These are phyloP conservation scores for Schoenoplectus tabernaemontani DNA, from an alignment of 202 grass and related monocot species.

Conservation along the genomic window DNA sequence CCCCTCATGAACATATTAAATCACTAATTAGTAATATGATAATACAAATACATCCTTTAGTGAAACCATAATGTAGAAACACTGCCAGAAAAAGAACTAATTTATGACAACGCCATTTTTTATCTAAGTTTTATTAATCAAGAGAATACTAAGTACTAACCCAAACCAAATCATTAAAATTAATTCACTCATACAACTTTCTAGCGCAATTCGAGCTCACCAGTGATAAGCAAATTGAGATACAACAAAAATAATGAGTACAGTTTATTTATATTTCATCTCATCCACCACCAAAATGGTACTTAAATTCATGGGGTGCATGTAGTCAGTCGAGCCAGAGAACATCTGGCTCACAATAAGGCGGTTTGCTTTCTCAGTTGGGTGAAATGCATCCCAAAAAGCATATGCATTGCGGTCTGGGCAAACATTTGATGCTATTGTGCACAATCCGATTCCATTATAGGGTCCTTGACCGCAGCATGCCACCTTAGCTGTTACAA, in stretches of 20 bases:
- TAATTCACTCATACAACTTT: not conserved
- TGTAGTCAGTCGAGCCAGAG: conserved; percentile 66
- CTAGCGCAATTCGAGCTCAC: not conserved
- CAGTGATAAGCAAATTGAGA: conserved; percentile 9
- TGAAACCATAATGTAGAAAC: not conserved
- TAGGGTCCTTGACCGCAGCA: conserved; percentile 97
- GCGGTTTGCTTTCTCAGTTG: conserved; percentile 84
- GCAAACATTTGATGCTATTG: conserved; percentile 71
- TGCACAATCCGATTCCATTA: conserved; percentile 85
- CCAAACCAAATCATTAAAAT: not conserved
- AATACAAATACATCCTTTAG: not conserved
- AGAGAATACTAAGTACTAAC: not conserved
- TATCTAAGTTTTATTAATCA: conserved; percentile 12
- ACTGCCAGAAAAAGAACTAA: not conserved
- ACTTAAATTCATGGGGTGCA: conserved; percentile 91
- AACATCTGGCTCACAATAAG: conserved; percentile 80
- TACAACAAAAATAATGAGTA: not conserved
- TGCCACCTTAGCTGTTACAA: conserved; percentile 68
- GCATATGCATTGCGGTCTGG: conserved; percentile 54
- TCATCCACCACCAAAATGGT: conserved; percentile 72
- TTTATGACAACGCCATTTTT: not conserved
- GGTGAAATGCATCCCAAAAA: conserved; percentile 91
- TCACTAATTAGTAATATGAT: not conserved
- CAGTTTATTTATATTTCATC: conserved; percentile 14
- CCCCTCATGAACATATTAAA: not conserved